Percentiles rank a stretch among this genome's conserved stretches.
phyloP scores from a whole-genome alignment of 345 rosid species.

The Euphorbia tirucalli region DNA sequence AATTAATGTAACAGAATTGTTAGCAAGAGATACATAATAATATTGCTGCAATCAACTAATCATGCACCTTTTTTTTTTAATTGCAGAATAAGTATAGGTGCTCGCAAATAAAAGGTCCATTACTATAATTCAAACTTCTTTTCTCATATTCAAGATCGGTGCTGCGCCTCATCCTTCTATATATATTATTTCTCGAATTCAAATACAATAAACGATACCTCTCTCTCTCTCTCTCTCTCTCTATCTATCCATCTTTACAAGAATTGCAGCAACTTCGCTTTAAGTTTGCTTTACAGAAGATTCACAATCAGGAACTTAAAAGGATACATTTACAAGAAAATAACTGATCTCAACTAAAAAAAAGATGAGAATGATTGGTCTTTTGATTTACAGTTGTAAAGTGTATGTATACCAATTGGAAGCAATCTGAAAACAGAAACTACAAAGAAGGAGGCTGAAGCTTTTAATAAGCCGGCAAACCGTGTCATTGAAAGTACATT shows the following conservation, averaged over 20 bases:
- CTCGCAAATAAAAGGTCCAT: no score
- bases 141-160: no score
- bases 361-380: background rate
- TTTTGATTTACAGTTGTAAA: background rate
- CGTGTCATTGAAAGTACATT: conserved; percentile 1
- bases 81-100: no score
- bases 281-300: background rate
- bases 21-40: no score
- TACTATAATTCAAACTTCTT: no score
- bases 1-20: no score
- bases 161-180: no score
- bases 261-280: background rate
- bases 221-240: background rate
- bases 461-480: background rate
- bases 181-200: no score
- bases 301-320: background rate
- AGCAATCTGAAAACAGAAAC: background rate
- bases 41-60: no score
- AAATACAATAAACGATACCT: no score
- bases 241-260: background rate
- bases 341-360: background rate
- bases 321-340: conserved; percentile 11
- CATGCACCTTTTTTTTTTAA: no score
- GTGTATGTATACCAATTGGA: background rate
- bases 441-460: background rate